Conservation (phyloP, 352 stramenopile genomes). For the Globisporangium takayamanum region DNA sequence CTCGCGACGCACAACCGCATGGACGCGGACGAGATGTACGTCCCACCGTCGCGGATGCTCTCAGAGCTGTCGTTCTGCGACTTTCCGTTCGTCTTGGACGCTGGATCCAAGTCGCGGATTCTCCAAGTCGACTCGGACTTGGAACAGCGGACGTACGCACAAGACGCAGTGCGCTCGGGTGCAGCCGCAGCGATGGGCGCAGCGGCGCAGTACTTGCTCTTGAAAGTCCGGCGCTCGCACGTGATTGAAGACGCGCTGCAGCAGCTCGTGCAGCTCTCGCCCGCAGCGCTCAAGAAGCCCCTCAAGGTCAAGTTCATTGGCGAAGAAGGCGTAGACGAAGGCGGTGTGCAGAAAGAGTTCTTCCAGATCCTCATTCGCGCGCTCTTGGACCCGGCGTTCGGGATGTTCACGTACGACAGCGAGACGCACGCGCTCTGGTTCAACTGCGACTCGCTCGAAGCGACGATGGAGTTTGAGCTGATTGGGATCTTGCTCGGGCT, state of each 20-base stretch:
- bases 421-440: slow-evolving; percentile 72
- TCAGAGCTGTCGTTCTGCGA: slow-evolving; percentile 81
- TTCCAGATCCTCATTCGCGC: slow-evolving; percentile 79
- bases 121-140: slow-evolving; percentile 74
- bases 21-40: slow-evolving; percentile 8
- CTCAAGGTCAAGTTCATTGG: slow-evolving; percentile 82
- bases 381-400: slow-evolving; percentile 64
- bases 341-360: slow-evolving; percentile 77
- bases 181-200: slow-evolving; percentile 17
- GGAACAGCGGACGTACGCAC: slow-evolving; percentile 49
- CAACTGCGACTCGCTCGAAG: slow-evolving; percentile 75
- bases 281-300: slow-evolving; percentile 69
- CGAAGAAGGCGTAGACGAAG: slow-evolving; percentile 78
- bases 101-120: slow-evolving; percentile 70
- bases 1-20: slow-evolving; percentile 6
- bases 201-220: slow-evolving; percentile 51
- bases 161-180: slow-evolving; percentile 46
- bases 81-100: slow-evolving; percentile 73
- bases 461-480: slow-evolving; percentile 81
- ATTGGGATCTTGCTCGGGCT: slow-evolving; percentile 77
- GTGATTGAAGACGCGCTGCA: slow-evolving; percentile 74
- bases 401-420: slow-evolving; percentile 78
- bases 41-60: slow-evolving; percentile 46
- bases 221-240: slow-evolving; percentile 62
- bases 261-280: slow-evolving; percentile 53